These are phyloP conservation scores for Gossypium raimondii DNA, from an alignment of 345 rosid genomes.

Conservation along the genomic window DNA sequence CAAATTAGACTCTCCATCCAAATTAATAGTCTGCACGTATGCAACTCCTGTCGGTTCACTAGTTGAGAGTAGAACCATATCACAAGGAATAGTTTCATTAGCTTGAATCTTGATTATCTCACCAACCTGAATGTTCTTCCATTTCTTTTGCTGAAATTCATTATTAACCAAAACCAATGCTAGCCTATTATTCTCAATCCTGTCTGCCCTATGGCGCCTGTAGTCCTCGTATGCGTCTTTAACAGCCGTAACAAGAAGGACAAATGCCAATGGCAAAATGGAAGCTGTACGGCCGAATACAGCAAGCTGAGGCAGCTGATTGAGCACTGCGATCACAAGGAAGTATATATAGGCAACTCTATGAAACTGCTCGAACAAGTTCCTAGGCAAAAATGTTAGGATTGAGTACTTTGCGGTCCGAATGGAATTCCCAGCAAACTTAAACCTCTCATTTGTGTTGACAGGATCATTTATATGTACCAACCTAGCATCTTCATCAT, in stretches of 20 bases:
- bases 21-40: slow-evolving; percentile 84
- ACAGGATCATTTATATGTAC: slow-evolving; percentile 65
- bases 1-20: slow-evolving; percentile 94
- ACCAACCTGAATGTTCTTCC: slow-evolving; percentile 83
- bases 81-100: slow-evolving; percentile 88
- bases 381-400: slow-evolving; percentile 77
- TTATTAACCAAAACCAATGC: slow-evolving; percentile 52
- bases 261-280: slow-evolving; percentile 84
- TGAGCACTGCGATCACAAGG: slow-evolving; percentile 83
- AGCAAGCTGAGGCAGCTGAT: slow-evolving; percentile 97
- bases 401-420: slow-evolving; percentile 69
- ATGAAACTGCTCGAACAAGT: slow-evolving; percentile 92
- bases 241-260: slow-evolving; percentile 80
- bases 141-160: slow-evolving; percentile 61
- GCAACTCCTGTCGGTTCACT: slow-evolving; percentile 98
- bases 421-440: slow-evolving; percentile 72
- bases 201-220: slow-evolving; percentile 84
- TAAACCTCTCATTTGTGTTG: slow-evolving; percentile 69
- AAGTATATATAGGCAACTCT: slow-evolving; percentile 92
- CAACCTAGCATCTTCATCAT: slow-evolving; percentile 86
- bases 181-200: slow-evolving; percentile 83
- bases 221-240: slow-evolving; percentile 97
- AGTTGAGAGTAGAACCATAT: slow-evolving; percentile 81
- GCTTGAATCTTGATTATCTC: slow-evolving; percentile 72
- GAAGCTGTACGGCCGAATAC: slow-evolving; percentile 93